Base-by-base conservation (phyloP, 73 alveolate species). In the Paramecium sonneborni region DNA sequence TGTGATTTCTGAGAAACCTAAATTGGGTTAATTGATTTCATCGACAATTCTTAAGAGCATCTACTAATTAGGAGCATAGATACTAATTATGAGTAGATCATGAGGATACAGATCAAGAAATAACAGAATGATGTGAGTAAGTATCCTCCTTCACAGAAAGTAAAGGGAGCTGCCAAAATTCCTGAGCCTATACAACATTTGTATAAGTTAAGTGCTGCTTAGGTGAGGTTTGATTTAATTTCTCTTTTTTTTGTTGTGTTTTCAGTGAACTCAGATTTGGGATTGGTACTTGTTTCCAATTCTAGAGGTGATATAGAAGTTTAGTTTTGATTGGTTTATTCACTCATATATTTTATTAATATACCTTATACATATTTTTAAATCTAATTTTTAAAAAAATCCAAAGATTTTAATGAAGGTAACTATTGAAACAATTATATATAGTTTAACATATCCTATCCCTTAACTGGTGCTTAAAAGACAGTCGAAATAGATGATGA, bases 401-500 rank as follows among this genome's bases (percentile, higher is more conserved):
- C 41, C 69, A 38, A 79, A 79, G 90, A 79, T 79, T 79, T 79
- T 79, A 37, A 79, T 79, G 90, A 79, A 79, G 90, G 90, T 79
- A 79, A 32, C 88, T 26, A 32, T 82, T 85, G 52, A 28, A 82
- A 37, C 37, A 41, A 92, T 76, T 74, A 23, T 57, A 92, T 34
- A 2, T 86, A 96, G 97, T 96, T 97, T 96, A 97, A 97, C 95
- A 96, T 97, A 41, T 88, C 97, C 46, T 95, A 95, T 92, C 99
- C 99, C 52, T 95, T 92, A 55, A 95, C 99, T 35, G 99, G 99
- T 43, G 95, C 93, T 44, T 94, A 97, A 88, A 97, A 97, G 97
- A 88, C 95, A 95, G 95, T 97, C 68, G 99, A 97, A 85, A 86
- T 97, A 41, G 99, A 97, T 57, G 98, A 97, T 89, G 99, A 96